A percentile compares a stretch with the other conserved stretches of the same genome.
Evolutionary conservation across 768 basidiomycete species (phyloP).

Genomic region (Gloeostereum incarnatum): DNA sequence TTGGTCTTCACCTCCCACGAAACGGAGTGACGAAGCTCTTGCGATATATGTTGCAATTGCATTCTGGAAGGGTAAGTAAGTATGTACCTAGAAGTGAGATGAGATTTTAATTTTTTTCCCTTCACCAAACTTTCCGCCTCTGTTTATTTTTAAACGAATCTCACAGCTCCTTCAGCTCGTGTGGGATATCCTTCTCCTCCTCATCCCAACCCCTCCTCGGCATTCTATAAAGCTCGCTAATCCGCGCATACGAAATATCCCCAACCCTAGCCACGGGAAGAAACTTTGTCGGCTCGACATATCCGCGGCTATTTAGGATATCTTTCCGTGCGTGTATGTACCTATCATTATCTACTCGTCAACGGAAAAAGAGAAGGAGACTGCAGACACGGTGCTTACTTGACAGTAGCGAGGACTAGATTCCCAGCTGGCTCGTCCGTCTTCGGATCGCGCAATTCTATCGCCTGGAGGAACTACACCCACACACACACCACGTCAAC

Average conservation of each 20-base stretch:
- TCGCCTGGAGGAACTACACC: constrained; percentile 34
- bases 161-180: background rate
- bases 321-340: constrained; percentile 51
- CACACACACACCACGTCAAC: too few relatives aligned
- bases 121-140: too few relatives aligned
- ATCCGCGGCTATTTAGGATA: constrained; percentile 29
- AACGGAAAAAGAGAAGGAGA: too few relatives aligned
- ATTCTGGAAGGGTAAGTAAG: too few relatives aligned
- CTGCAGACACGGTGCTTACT: too few relatives aligned
- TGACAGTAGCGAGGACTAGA: constrained; percentile 43
- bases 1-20: too few relatives aligned
- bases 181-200: constrained; percentile 32
- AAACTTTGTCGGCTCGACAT: constrained; percentile 38
- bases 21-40: too few relatives aligned
- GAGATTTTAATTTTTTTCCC: too few relatives aligned
- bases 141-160: too few relatives aligned
- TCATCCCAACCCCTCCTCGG: constrained; percentile 43
- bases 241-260: constrained; percentile 33
- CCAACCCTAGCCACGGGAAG: constrained; percentile 44
- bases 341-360: too few relatives aligned
- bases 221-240: constrained; percentile 42
- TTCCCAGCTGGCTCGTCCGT: constrained; percentile 24
- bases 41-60: too few relatives aligned
- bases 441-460: constrained; percentile 29
- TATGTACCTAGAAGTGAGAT: too few relatives aligned